Percentiles rank a stretch among this genome's conserved stretches.
Conservation (phyloP, 306 rosid species). For the Sesbania bispinosa region DNA sequence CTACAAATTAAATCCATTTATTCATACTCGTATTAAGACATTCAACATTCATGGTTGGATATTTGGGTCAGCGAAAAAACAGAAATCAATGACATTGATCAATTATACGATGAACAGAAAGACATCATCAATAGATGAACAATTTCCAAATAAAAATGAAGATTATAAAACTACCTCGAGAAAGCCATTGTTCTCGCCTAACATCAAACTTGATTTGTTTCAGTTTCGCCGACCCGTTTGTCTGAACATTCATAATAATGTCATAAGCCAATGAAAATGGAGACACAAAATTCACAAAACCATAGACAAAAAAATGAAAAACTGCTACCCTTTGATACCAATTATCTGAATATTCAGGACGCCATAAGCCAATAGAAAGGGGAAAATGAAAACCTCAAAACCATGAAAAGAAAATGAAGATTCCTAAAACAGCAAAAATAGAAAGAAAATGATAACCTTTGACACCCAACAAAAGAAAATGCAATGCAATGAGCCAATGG, state of each 20-base stretch:
- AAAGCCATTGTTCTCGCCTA: slow-evolving; percentile 71
- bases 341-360: slow-evolving; percentile 24
- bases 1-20: not conserved
- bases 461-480: not conserved
- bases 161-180: slow-evolving; percentile 40
- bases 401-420: not conserved
- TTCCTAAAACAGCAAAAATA: not conserved
- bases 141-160: not conserved
- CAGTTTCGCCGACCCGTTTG: slow-evolving; percentile 53
- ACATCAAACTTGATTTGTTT: slow-evolving; percentile 71
- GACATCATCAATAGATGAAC: not conserved
- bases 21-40: not conserved
- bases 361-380: not conserved
- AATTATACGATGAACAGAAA: not conserved
- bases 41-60: not conserved
- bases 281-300: not conserved
- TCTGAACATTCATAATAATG: slow-evolving; percentile 31
- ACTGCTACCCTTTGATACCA: not conserved
- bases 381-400: not conserved
- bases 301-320: not conserved
- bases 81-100: not conserved
- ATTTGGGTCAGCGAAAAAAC: too few species aligned
- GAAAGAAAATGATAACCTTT: not conserved
- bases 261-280: not conserved
- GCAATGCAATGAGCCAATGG: not conserved